Evolutionary conservation across 2,329 filamentous ascomycete species (phyloP).

Genomic region (Dactylellina sp.): DNA sequence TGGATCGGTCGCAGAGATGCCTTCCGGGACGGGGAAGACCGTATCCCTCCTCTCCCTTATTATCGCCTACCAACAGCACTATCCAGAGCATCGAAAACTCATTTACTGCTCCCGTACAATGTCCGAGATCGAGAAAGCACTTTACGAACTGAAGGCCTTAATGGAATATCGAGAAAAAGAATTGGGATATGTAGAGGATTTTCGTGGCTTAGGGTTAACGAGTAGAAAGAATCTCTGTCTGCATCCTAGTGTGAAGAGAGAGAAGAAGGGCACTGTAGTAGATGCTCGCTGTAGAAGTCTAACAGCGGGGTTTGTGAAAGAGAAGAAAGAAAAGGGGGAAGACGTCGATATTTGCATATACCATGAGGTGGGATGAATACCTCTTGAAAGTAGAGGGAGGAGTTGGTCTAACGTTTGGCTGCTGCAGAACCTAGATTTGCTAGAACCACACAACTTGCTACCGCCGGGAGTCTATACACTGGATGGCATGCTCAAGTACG

Average conservation of each 20-base stretch:
- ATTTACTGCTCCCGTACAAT: constrained; percentile 99
- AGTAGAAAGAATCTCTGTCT: constrained; percentile 97
- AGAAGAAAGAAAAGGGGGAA: constrained; percentile 95
- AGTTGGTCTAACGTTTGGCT: constrained; percentile 1
- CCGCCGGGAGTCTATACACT: constrained; percentile 96
- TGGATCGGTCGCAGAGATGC: constrained; percentile 76
- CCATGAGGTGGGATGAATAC: constrained; percentile 76
- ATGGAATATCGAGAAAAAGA: constrained; percentile 95
- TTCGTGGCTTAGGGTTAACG: constrained; percentile 88
- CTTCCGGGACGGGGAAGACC: constrained; percentile 97
- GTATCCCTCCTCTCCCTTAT: constrained; percentile 95
- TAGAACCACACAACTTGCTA: constrained; percentile 94
- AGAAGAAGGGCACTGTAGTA: constrained; percentile 93
- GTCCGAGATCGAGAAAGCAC: constrained; percentile 98
- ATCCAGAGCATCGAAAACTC: constrained; percentile 91
- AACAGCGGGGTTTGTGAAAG: constrained; percentile 95
- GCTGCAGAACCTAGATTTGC: constrained; percentile 83
- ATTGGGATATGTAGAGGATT: constrained; percentile 91
- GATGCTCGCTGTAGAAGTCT: constrained; percentile 95
- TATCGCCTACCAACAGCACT: constrained; percentile 93
- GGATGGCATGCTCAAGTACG: constrained; percentile 86
- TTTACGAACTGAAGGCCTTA: constrained; percentile 87
- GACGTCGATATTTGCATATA: constrained; percentile 95
- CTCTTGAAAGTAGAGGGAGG: constrained; percentile 59
- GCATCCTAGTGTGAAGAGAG: constrained; percentile 93